phyloP scores from a whole-genome alignment of 2,329 filamentous ascomycete species.

The Didymella pinodella region DNA sequence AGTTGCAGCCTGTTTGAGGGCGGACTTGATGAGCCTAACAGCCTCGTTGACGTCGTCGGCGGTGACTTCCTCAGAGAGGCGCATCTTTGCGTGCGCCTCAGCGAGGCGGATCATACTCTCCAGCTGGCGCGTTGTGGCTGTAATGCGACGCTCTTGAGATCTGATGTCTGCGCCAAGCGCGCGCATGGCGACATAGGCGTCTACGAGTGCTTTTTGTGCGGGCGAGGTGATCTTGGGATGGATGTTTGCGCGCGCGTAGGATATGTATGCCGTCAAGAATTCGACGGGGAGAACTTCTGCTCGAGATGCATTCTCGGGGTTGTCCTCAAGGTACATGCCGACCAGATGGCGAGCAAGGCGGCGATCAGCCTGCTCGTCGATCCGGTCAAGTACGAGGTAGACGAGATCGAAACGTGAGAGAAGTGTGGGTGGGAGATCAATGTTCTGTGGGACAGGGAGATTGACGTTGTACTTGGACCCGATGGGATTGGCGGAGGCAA shows the following conservation, averaged over 20 bases:
- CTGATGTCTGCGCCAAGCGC: slow-evolving; percentile 78
- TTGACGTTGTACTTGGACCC: slow-evolving; percentile 98
- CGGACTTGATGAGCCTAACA: slow-evolving; percentile 88
- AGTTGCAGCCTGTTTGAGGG: slow-evolving; percentile 96
- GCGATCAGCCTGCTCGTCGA: slow-evolving; percentile 89
- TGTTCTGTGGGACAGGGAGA: slow-evolving; percentile 95
- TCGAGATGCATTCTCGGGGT: slow-evolving; percentile 80
- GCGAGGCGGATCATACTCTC: slow-evolving; percentile 98
- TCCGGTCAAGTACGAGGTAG: slow-evolving; percentile 92
- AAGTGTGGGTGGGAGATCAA: slow-evolving; percentile 93
- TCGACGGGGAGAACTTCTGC: slow-evolving; percentile 86
- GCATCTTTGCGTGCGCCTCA: slow-evolving; percentile 98
- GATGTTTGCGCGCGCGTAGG: slow-evolving; percentile 86
- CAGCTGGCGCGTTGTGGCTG: slow-evolving; percentile 92
- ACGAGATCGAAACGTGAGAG: slow-evolving; percentile 96
- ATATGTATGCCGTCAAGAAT: slow-evolving; percentile 96
- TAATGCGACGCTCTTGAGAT: slow-evolving; percentile 92
- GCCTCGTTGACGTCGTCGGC: slow-evolving; percentile 87
- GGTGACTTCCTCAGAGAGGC: slow-evolving; percentile 78
- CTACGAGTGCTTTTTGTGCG: slow-evolving; percentile 83
- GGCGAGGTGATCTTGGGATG: slow-evolving; percentile 82
- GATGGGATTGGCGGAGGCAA: slow-evolving; percentile 97
- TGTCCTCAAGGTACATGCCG: slow-evolving; percentile 96
- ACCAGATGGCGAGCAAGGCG: slow-evolving; percentile 90
- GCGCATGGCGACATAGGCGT: slow-evolving; percentile 93